Conservation (phyloP, 495 filamentous ascomycete species). For the Podospora didyma region DNA sequence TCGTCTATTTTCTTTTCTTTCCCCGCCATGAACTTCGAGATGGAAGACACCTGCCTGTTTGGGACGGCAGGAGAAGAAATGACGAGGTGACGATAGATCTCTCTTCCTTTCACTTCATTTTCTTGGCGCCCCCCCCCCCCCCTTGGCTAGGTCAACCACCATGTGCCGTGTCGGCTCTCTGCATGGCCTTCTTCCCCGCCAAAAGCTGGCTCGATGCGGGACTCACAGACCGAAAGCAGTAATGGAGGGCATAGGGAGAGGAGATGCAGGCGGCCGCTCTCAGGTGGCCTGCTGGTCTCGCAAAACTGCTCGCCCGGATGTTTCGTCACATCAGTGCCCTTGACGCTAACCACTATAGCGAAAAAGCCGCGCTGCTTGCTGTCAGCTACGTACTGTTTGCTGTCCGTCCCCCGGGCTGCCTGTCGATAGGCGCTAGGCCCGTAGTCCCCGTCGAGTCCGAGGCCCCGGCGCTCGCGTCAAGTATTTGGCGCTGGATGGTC, state of each 20-base stretch:
- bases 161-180: not conserved
- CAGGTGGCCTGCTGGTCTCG: too few species aligned
- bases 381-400: not conserved
- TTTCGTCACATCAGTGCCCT: slow-evolving; percentile 1
- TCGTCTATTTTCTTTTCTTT: not conserved
- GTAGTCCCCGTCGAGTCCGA: not conserved
- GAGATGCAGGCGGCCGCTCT: not conserved
- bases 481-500: not conserved
- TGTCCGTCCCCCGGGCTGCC: not conserved
- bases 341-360: not conserved
- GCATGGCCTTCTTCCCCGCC: not conserved
- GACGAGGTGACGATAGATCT: not conserved
- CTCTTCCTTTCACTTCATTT: too few species aligned
- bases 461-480: not conserved
- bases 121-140: not conserved
- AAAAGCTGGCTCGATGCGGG: slow-evolving; percentile 9
- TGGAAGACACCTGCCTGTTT: slow-evolving; percentile 18
- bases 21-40: not conserved
- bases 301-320: slow-evolving; percentile 4
- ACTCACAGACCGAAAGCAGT: not conserved
- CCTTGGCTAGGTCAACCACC: not conserved
- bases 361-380: not conserved
- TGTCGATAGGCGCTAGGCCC: not conserved
- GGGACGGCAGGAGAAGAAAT: too few species aligned
- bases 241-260: too few species aligned